Conservation (phyloP, 495 filamentous ascomycete genomes). For the Amorphotheca resinae region DNA sequence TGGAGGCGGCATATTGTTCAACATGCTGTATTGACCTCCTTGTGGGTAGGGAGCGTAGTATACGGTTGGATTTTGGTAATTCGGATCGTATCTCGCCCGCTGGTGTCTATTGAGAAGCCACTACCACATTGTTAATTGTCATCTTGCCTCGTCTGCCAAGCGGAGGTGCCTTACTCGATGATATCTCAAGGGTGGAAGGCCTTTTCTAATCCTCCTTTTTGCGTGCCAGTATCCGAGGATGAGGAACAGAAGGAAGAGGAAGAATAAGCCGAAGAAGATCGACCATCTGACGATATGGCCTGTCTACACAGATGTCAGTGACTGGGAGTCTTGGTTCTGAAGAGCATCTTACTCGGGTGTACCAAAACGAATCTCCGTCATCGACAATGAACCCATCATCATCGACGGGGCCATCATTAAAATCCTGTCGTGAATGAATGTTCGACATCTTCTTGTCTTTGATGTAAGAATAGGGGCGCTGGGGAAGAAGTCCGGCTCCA, state of each 20-base stretch:
- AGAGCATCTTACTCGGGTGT: constrained; percentile 11
- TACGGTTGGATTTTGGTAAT: constrained; percentile 30
- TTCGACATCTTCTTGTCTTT: constrained; percentile 1
- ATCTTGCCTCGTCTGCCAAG: neutral
- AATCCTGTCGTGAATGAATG: constrained; percentile 5
- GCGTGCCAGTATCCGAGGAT: constrained; percentile 56
- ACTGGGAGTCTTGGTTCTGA: neutral
- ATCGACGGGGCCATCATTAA: neutral
- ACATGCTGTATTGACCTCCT: constrained; percentile 37
- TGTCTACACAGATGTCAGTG: constrained; percentile 27
- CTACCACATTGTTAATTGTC: constrained; percentile 25
- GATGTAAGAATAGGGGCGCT: neutral
- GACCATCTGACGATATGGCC: constrained; percentile 56
- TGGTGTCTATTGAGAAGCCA: constrained; percentile 48
- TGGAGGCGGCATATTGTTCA: constrained; percentile 22
- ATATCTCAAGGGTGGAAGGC: constrained; percentile 48
- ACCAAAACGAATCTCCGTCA: constrained; percentile 10
- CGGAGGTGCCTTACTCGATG: constrained; percentile 43
- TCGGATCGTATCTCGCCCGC: constrained; percentile 41
- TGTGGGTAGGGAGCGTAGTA: constrained; percentile 23
- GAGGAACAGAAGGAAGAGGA: constrained; percentile 39
- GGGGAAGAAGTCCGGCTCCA: neutral
- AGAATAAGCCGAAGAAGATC: constrained; percentile 43
- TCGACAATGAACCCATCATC: constrained; percentile 4
- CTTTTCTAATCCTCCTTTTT: constrained; percentile 46